A percentile compares a stretch with the other conserved stretches of the same genome.
phyloP scores from a whole-genome alignment of 2,329 filamentous ascomycete species.

The Sporothrix brunneoviolacea region DNA sequence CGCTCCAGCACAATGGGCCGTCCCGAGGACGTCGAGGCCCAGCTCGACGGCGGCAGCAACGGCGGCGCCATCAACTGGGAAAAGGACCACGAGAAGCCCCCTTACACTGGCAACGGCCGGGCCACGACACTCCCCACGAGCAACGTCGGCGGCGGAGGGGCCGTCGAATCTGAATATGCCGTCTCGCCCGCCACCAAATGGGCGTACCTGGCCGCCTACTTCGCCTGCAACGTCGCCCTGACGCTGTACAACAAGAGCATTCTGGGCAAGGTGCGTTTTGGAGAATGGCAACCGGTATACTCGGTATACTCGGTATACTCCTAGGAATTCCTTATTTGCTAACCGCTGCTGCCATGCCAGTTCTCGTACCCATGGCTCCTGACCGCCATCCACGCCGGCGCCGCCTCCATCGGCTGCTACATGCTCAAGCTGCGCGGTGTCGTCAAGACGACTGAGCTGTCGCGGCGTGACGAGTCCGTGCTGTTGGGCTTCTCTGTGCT shows the following conservation, averaged over 20 bases:
- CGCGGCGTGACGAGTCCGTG: slow-evolving; percentile 46
- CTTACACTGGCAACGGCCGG: neutral
- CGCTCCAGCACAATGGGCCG: slow-evolving; percentile 1
- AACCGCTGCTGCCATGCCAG: too few species aligned
- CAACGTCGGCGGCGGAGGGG: neutral
- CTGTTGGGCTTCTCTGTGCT: slow-evolving; percentile 47
- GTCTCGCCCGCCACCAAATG: slow-evolving; percentile 22
- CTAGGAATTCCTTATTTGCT: too few species aligned
- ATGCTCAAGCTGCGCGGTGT: slow-evolving; percentile 44
- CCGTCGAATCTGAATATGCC: slow-evolving; percentile 24
- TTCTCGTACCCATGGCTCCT: slow-evolving; percentile 56
- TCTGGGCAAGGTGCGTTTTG: slow-evolving; percentile 9
- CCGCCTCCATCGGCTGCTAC: slow-evolving; percentile 50
- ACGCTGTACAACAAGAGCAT: slow-evolving; percentile 22
- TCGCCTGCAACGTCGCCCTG: slow-evolving; percentile 20
- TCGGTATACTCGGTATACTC: too few species aligned
- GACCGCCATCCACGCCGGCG: slow-evolving; percentile 52
- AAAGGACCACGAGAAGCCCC: slow-evolving; percentile 7
- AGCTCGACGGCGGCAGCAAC: slow-evolving; percentile 8
- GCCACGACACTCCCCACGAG: neutral
- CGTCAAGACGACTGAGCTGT: slow-evolving; percentile 46
- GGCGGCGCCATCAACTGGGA: slow-evolving; percentile 2
- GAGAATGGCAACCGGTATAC: too few species aligned
- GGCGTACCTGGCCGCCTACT: slow-evolving; percentile 22
- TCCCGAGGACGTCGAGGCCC: slow-evolving; percentile 20